Evolutionary conservation across 2,329 filamentous ascomycete genomes (phyloP), one percentile per base, ranked within the genome.

Genomic region (Neopestalotiopsis sp.): DNA sequence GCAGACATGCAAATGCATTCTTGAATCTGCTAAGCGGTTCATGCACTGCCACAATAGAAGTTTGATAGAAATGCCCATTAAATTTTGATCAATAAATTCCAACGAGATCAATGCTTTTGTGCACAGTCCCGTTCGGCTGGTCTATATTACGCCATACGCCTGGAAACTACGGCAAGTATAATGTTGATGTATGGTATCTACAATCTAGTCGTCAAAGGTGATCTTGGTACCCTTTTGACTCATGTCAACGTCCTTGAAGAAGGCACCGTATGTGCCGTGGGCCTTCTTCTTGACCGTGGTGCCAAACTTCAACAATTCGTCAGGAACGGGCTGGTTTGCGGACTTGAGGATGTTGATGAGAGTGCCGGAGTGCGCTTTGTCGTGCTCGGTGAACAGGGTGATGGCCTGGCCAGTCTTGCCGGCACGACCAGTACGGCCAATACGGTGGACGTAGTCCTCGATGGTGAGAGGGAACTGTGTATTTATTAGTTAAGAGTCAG

Each of bases 211-310:
- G 77, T 97, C 94, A 84, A 98, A 98, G 61, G 90, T 95, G 78
- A 98, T 97, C 86, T 97, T 98, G 68, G 92, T 96, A 34, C 93
- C 91, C 81, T 93, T 91, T 82, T 95, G 92, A 79, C 88, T 93
- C 80, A 91, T 91, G 75, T 94, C 92, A 9, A 93, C 90, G 75
- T 98, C 94, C 82, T 96, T 97, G 86, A 93, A 97, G 80, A 98
- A 98, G 40, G 94, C 94, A 68, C 96, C 96, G 78, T 98, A 99
- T 62, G 93, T 92, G 77, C 94, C 93, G 83, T 99, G 96, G 63
- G 91, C 89, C 94, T 98, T 98, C 90, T 97, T 98, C 90, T 98
- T 99, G 66, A 99, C 96, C 0, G 95, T 98, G 28, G 94, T 97
- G 76, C 96, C 96, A 75, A 98, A 99, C 83, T 97, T 98, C 80